Base-by-base conservation (phyloP, 495 filamentous ascomycete species). In the Letharia columbiana region DNA sequence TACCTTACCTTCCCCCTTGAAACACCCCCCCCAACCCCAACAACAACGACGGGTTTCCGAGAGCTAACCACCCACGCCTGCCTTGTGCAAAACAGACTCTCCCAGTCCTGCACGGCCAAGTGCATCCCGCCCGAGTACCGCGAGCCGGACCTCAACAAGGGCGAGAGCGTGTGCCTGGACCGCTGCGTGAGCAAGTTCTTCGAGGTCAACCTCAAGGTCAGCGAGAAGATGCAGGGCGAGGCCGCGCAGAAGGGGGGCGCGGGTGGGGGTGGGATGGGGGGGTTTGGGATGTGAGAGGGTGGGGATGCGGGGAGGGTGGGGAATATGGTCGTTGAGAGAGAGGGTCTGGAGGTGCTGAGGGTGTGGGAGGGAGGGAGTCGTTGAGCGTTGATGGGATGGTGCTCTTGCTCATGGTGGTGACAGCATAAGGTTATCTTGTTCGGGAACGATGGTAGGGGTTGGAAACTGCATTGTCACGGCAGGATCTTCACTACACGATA, bases 151-250 rank as follows among this genome's bases (percentile, higher is more conserved):
- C 86, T 98, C 68, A 94, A 96, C 84, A 98, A 98, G 81, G 94
- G 94, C 81, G 94, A 98, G 79, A 89, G 88, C 63, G 94, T 98
- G 69, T 98, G 94, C 80, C 85, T 98, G 68, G 94, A 98, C 80
- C 90, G 94, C 68, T 98, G 94, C 79, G 87, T 93, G 47, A 82
- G 88, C 73, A 98, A 98, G 81, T 98, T 97, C 83, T 96, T 98
- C 79, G 94, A 98, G 67, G 91, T 96, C 73, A 91, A 96, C 77
- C 84, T 94, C 80, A 98, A 96, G 82, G 89, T 98, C 67, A 84
- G 80, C 76, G 87, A 89, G 81, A 89, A 88, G 80, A 89, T 89
- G 87, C 87, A 89, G 75, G 83, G 81, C 13, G 83, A 87, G 70
- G 85, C 84, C 18, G 82, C 79, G 69, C 68, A 73, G 68, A 80